phyloP scores from a whole-genome alignment of 2,329 filamentous ascomycete genomes.

The Penicillium sp. region DNA sequence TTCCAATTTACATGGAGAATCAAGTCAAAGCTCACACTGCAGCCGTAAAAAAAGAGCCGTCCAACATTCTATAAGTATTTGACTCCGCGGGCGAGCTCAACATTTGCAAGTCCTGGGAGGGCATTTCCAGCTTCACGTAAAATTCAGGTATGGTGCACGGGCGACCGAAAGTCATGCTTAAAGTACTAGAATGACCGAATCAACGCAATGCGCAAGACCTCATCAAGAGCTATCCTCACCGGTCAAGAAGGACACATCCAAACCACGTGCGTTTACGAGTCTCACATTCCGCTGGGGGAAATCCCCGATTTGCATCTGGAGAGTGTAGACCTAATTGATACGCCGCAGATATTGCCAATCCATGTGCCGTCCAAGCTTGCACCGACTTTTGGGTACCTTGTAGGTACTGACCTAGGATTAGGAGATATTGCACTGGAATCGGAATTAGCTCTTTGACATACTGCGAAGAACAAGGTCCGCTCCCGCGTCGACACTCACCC shows the following conservation, averaged over 20 bases:
- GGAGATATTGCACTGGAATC: conserved; percentile 51
- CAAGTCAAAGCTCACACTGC: conserved; percentile 25
- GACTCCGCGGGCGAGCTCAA: conserved; percentile 7
- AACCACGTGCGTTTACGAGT: conserved; percentile 56
- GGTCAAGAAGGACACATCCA: conserved; percentile 53
- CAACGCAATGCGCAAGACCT: neutral
- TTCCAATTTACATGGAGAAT: neutral
- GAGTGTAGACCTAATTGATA: conserved; percentile 59
- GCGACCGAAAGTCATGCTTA: conserved; percentile 59
- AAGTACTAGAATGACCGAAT: conserved; percentile 34
- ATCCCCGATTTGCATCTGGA: conserved; percentile 38
- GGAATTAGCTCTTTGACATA: neutral
- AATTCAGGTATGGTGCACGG: conserved; percentile 52
- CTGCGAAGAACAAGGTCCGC: neutral
- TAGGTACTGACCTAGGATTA: conserved; percentile 57
- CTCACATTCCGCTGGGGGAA: conserved; percentile 51
- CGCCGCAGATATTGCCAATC: conserved; percentile 56
- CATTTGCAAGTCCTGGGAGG: conserved; percentile 21
- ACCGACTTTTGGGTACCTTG: conserved; percentile 60
- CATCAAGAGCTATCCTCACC: conserved; percentile 32
- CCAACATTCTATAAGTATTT: conserved; percentile 10
- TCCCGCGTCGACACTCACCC: conserved; percentile 16
- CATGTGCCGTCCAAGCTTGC: conserved; percentile 59
- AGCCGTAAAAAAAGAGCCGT: conserved; percentile 25
- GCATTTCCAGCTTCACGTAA: conserved; percentile 47